phyloP scores from a whole-genome alignment of 1,139 yeast species.

The Candida sanyaensis region DNA sequence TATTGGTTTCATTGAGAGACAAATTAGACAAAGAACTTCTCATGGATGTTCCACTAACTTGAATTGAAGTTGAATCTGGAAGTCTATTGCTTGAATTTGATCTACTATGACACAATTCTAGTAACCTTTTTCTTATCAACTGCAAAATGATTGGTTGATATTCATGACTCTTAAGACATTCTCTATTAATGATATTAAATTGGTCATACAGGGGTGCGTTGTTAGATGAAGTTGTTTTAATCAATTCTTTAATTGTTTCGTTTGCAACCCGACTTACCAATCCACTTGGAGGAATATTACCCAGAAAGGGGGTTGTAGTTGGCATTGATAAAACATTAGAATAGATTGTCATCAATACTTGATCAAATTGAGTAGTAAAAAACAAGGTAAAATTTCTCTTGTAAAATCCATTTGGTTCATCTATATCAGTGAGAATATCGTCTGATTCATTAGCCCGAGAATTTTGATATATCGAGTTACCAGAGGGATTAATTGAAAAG shows the following conservation, averaged over 20 bases:
- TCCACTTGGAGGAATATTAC: conserved; percentile 47
- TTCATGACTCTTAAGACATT: conserved; percentile 32
- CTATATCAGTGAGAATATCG: conserved; percentile 44
- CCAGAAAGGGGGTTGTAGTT: conserved; percentile 50
- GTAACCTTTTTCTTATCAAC: conserved; percentile 42
- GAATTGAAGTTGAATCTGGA: conserved; percentile 32
- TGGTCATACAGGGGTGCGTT: conserved; percentile 33
- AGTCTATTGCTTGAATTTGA: conserved; percentile 15
- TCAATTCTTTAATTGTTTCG: conserved; percentile 37
- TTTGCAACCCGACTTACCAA: conserved; percentile 45
- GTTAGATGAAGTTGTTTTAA: conserved; percentile 19
- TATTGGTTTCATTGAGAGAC: conserved; percentile 43
- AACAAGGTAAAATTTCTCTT: conserved; percentile 35
- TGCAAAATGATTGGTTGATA: conserved; percentile 46
- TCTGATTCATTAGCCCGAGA: conserved; percentile 43
- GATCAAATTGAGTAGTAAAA: conserved; percentile 41
- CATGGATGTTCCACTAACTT: conserved; percentile 17
- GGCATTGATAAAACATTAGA: conserved; percentile 40
- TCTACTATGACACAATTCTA: conserved; percentile 39
- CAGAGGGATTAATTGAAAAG: conserved; percentile 14
- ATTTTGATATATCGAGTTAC: conserved; percentile 21
- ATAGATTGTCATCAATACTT: conserved; percentile 37
- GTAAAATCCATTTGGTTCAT: conserved; percentile 26
- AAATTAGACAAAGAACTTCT: conserved; percentile 44
- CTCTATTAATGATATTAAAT: conserved; percentile 36